These are phyloP conservation scores for Saccharomyces hybrid DNA, from an alignment of 1,139 yeast species.

Conservation along the genomic window DNA sequence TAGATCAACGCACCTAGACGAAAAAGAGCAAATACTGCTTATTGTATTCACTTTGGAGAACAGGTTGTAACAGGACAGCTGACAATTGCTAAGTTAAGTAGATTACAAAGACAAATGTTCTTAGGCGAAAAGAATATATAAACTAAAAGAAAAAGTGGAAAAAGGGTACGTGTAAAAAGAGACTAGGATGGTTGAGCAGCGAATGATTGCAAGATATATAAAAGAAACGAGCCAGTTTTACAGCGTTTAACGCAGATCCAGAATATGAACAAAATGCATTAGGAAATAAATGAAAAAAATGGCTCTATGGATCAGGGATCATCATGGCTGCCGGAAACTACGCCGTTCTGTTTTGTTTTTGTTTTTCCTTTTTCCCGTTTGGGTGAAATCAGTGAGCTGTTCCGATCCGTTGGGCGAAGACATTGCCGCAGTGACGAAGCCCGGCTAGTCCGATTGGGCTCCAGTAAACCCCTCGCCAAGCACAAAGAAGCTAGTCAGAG, in stretches of 20 bases:
- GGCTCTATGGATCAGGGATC: conserved; percentile 1
- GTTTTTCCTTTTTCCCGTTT: neutral
- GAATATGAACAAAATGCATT: neutral
- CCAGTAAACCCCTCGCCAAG: neutral
- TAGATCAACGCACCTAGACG: neutral
- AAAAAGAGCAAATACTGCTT: neutral
- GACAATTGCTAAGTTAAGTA: neutral
- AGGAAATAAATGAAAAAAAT: neutral
- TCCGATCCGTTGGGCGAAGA: conserved; percentile 1
- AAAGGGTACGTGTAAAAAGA: neutral
- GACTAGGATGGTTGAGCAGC: neutral
- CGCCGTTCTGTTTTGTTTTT: conserved; percentile 1
- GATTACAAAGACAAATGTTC: neutral
- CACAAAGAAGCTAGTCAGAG: neutral
- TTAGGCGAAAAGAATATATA: neutral
- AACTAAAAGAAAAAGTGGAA: neutral
- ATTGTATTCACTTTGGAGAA: neutral
- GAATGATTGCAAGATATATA: neutral
- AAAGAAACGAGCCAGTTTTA: neutral
- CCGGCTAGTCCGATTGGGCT: neutral
- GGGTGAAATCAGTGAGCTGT: neutral
- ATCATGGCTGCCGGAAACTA: neutral
- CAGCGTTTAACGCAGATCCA: neutral
- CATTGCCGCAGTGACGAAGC: neutral
- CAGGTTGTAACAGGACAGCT: neutral